Percentiles rank a stretch among this genome's conserved stretches.
phyloP scores from a whole-genome alignment of 306 rosid species.

The Ammopiptanthus mongolicus region DNA sequence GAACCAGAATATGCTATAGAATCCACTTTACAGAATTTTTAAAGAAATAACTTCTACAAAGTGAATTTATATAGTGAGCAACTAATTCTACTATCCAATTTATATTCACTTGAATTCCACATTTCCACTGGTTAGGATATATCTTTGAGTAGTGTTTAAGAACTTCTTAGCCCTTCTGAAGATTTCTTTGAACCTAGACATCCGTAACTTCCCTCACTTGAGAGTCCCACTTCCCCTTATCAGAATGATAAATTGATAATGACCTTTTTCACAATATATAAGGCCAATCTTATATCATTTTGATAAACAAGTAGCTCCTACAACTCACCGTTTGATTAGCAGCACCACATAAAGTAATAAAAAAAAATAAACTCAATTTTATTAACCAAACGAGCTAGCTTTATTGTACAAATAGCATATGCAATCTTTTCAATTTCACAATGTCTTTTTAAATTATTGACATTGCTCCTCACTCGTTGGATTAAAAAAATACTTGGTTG shows the following conservation, averaged over 20 bases:
- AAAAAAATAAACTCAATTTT: background rate
- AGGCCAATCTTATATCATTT: background rate
- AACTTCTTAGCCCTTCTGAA: background rate
- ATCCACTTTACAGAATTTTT: background rate
- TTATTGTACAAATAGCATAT: background rate
- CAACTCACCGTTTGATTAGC: background rate
- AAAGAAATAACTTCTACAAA: too few relatives aligned
- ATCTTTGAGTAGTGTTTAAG: background rate
- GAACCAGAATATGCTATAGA: background rate
- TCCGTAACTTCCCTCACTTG: background rate
- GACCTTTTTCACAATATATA: background rate
- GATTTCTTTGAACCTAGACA: background rate
- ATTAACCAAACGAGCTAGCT: background rate
- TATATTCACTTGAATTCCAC: background rate
- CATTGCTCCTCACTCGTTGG: slow-evolving; percentile 6
- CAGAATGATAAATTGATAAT: background rate
- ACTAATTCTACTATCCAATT: background rate
- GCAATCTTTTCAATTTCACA: background rate
- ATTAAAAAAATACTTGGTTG: too few relatives aligned
- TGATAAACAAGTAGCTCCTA: background rate
- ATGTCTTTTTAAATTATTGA: background rate
- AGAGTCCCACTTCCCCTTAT: background rate
- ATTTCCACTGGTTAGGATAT: background rate
- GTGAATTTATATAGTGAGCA: too few relatives aligned
- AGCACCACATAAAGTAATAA: background rate